Percentiles rank a stretch among this genome's conserved stretches.
These are phyloP conservation scores for Anisodus acutangulus DNA, from an alignment of 257 asterid species.

Conservation along the genomic window DNA sequence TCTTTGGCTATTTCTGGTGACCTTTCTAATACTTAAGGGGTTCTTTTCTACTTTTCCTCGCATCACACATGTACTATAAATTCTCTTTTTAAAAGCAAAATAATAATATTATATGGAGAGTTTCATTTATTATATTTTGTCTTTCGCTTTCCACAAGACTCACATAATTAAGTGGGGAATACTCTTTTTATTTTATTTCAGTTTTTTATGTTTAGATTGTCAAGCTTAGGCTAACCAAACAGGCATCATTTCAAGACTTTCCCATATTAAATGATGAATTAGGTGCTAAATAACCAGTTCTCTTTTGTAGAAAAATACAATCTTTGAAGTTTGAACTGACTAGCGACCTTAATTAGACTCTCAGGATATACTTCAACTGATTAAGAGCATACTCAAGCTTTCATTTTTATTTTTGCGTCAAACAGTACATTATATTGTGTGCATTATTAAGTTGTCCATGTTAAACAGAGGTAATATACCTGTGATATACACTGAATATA, in stretches of 20 bases:
- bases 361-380: background rate
- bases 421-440: background rate
- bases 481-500: too few species aligned
- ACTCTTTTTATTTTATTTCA: background rate
- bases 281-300: background rate
- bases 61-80: conserved; percentile 30
- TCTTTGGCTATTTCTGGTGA: conserved; percentile 31
- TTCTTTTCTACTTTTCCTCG: conserved; percentile 25
- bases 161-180: conserved; percentile 10
- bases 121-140: background rate
- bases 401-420: background rate
- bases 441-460: background rate
- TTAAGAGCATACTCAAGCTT: background rate
- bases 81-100: background rate
- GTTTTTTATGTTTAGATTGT: background rate
- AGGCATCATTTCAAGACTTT: background rate
- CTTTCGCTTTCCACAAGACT: conserved; percentile 9
- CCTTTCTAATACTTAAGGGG: conserved; percentile 51
- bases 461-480: too few species aligned
- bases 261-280: background rate
- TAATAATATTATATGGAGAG: background rate
- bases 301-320: background rate
- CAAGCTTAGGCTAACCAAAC: conserved; percentile 1
- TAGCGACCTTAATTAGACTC: background rate
- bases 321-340: background rate